Evolutionary conservation across 2,329 filamentous ascomycete species (phyloP).

Genomic region (Cladosporium velox): DNA sequence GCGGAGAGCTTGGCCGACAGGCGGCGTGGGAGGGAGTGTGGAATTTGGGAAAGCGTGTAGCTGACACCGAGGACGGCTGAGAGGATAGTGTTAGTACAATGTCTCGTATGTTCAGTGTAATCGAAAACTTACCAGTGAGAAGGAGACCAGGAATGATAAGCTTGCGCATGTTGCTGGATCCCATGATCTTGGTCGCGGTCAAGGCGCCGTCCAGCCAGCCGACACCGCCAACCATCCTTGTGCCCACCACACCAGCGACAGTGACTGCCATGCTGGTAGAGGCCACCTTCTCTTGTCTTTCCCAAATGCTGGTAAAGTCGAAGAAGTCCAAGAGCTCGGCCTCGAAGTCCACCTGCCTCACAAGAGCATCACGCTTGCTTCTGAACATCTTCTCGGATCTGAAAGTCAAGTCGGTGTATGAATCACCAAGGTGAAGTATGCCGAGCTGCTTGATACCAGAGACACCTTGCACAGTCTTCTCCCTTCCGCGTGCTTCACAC

Average conservation of each 20-base stretch:
- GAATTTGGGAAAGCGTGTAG: conserved; percentile 85
- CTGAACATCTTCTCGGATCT: conserved; percentile 92
- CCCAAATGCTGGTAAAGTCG: conserved; percentile 77
- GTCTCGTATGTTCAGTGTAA: not conserved
- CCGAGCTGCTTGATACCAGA: conserved; percentile 86
- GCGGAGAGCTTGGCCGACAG: conserved; percentile 81
- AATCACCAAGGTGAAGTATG: conserved; percentile 81
- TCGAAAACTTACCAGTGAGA: conserved; percentile 66
- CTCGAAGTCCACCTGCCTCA: conserved; percentile 81
- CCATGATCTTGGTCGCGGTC: conserved; percentile 76
- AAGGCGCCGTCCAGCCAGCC: conserved; percentile 88
- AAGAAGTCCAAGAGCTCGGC: conserved; percentile 94
- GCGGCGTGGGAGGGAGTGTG: conserved; percentile 81
- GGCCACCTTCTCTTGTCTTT: conserved; percentile 90
- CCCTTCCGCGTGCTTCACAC: conserved; percentile 85
- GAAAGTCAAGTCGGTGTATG: conserved; percentile 85
- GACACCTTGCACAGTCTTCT: conserved; percentile 76
- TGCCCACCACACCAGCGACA: conserved; percentile 80
- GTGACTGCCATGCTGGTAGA: conserved; percentile 95
- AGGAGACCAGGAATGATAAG: conserved; percentile 80
- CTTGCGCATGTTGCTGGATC: conserved; percentile 76
- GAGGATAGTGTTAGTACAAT: not conserved
- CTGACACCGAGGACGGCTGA: conserved; percentile 72
- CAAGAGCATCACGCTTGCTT: conserved; percentile 75
- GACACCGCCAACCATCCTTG: conserved; percentile 76